Base-by-base conservation (phyloP, 1,284 basidiomycete genomes). In the Leccinum fallax region DNA sequence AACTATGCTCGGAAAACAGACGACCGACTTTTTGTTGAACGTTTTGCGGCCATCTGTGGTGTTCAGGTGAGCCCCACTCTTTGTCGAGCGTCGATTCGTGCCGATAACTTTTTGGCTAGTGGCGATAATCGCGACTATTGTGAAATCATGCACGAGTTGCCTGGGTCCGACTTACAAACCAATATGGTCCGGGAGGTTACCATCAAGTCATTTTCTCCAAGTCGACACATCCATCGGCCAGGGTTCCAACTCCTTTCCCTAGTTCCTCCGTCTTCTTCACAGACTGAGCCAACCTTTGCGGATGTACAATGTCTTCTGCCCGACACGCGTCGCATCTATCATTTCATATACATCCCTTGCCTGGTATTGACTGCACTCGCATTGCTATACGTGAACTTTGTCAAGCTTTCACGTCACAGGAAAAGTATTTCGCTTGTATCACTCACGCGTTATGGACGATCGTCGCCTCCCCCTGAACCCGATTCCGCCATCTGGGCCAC, bases 201-300 rank as follows among this genome's bases (percentile, higher is more conserved):
- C 0, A 79, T 95, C 69, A 94, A 94, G 72, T 90, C 93, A 0
- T 85, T 95, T 66, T 93, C 93, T 2, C 91, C 91, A 68, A 87
- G 86, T 7, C 85, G 87, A 74, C 89, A 89, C 40, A 86, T 97
- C 43, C 79, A 80, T 15, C 78, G 80, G 28, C 93, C 95, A 2
- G 95, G 94, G 21, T 93, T 96, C 74, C 93, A 95, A 64, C 84
- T 97, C 16, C 81, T 97, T 43, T 90, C 92, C 0, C 79, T 96
- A 75, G 83, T 61, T 81, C 85, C 69, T 57, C 74, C 76, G n/a
- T 64, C 64, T 28, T 64, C 65, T 19, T 63, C 65, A 2, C 46
- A 32, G 1, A 19, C 28, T 55, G 65, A 64, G 0, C 64, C 65
- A 7, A 71, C 67, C 15, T 74, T 76, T 15, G 68, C 65, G 34